These are phyloP conservation scores for Hyaloscypha variabilis DNA, from an alignment of 495 filamentous ascomycete species.

Conservation along the genomic window DNA sequence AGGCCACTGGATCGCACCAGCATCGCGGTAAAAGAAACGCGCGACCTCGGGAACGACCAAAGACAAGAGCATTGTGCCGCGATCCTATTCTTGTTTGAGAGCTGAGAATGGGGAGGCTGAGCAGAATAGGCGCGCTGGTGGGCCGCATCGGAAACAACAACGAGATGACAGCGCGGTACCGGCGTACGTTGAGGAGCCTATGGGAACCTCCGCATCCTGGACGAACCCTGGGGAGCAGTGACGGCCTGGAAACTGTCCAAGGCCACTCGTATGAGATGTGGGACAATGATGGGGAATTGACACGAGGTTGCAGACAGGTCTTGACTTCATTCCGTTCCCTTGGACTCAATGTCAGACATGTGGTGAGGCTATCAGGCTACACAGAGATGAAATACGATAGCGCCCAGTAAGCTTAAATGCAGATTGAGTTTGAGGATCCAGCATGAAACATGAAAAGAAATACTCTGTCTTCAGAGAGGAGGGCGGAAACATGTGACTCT, in stretches of 20 bases:
- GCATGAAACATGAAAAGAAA: background rate
- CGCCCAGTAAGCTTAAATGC: background rate
- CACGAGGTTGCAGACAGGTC: background rate
- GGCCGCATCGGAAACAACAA: slow-evolving; percentile 25
- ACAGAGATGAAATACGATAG: background rate
- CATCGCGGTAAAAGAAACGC: slow-evolving; percentile 29
- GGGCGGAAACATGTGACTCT: background rate
- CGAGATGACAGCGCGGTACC: slow-evolving; percentile 25
- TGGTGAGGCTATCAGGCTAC: background rate
- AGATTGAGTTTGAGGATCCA: background rate
- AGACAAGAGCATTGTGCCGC: slow-evolving; percentile 22
- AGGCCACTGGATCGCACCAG: slow-evolving; percentile 10
- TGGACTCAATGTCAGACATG: background rate
- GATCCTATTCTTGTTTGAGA: slow-evolving; percentile 20
- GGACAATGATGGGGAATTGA: background rate
- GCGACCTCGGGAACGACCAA: slow-evolving; percentile 26
- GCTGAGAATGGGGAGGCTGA: slow-evolving; percentile 11
- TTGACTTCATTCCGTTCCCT: background rate
- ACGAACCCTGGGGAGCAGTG: slow-evolving; percentile 16
- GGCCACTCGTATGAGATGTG: background rate
- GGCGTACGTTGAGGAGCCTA: background rate
- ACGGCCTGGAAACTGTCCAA: slow-evolving; percentile 3
- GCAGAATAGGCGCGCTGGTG: slow-evolving; percentile 28
- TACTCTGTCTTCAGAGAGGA: too few species aligned
- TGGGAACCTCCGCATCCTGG: background rate